Evolutionary conservation across 108 stramenopile genomes (phyloP).

Genomic region (Mayamaea pseudoterrestris): DNA sequence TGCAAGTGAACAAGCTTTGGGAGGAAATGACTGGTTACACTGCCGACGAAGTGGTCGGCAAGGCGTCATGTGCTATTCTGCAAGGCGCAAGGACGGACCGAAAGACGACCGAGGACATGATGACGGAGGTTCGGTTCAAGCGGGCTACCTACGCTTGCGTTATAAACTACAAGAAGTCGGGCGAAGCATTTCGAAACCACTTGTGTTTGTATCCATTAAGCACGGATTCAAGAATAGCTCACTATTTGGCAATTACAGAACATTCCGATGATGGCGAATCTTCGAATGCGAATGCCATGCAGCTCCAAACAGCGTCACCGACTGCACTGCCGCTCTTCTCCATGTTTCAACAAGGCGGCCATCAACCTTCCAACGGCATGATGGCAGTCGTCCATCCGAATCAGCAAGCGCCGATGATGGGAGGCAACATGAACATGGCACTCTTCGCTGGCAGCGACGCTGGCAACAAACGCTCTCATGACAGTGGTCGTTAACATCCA

Average conservation of each 20-base stretch:
- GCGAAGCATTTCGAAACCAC: conserved; percentile 46
- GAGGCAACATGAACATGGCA: no score
- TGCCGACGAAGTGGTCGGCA: conserved; percentile 76
- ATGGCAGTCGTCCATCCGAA: no score
- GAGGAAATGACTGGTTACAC: conserved; percentile 80
- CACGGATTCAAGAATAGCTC: conserved; percentile 73
- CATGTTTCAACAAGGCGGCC: no score
- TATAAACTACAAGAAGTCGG: conserved; percentile 55
- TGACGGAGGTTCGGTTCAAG: conserved; percentile 67
- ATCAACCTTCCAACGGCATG: no score
- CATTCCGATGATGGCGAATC: no score
- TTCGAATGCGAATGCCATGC: no score
- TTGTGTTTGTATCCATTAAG: conserved; percentile 64
- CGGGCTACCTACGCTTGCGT: conserved; percentile 60
- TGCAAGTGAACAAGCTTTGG: conserved; percentile 80
- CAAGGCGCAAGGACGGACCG: conserved; percentile 48
- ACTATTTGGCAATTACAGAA: conserved; percentile 65
- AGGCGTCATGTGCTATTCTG: conserved; percentile 48
- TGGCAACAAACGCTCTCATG: no score
- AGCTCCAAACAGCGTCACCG: no score
- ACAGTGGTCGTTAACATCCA: no score
- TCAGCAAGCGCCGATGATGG: no score
- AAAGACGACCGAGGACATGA: conserved; percentile 35
- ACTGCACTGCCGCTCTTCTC: no score
- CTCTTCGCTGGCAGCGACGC: no score